Evolutionary conservation across 1,139 yeast genomes (phyloP).

Genomic region (Fermentozyma sake): DNA sequence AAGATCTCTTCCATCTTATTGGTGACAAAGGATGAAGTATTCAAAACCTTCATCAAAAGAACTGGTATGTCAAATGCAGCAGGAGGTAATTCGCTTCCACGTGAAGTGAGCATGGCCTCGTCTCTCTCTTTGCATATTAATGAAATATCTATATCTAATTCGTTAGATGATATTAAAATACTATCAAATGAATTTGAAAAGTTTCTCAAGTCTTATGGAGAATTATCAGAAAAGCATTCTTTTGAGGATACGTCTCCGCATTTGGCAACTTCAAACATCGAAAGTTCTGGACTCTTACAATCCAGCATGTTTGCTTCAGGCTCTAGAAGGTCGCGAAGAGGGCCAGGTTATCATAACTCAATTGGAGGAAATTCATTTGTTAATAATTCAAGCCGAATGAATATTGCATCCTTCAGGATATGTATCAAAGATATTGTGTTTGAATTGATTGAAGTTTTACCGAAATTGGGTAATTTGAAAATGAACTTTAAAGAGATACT

Average conservation of each 20-base stretch:
- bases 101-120: slow-evolving; percentile 18
- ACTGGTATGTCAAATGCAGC: slow-evolving; percentile 4
- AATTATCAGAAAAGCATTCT: slow-evolving; percentile 1
- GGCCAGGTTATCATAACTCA: slow-evolving; percentile 7
- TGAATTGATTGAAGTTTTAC: slow-evolving; percentile 22
- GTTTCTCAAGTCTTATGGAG: slow-evolving; percentile 6
- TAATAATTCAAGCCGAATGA: slow-evolving; percentile 7
- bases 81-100: slow-evolving; percentile 23
- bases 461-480: slow-evolving; percentile 44
- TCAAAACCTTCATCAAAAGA: slow-evolving; percentile 21
- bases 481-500: slow-evolving; percentile 20
- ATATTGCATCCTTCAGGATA: slow-evolving; percentile 19
- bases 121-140: slow-evolving; percentile 15
- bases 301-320: slow-evolving; percentile 10
- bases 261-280: not conserved
- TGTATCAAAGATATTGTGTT: slow-evolving; percentile 20
- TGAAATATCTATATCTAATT: slow-evolving; percentile 14
- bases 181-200: slow-evolving; percentile 10
- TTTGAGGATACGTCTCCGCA: not conserved
- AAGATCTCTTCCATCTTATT: too few relatives aligned
- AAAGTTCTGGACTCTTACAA: slow-evolving; percentile 5
- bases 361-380: slow-evolving; percentile 5
- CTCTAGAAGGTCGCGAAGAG: slow-evolving; percentile 14
- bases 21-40: slow-evolving; percentile 17
- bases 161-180: slow-evolving; percentile 10